A percentile compares a stretch with the other conserved stretches of the same genome.
phyloP scores from a whole-genome alignment of 2,329 filamentous ascomycete genomes.

The Ustulina deusta region DNA sequence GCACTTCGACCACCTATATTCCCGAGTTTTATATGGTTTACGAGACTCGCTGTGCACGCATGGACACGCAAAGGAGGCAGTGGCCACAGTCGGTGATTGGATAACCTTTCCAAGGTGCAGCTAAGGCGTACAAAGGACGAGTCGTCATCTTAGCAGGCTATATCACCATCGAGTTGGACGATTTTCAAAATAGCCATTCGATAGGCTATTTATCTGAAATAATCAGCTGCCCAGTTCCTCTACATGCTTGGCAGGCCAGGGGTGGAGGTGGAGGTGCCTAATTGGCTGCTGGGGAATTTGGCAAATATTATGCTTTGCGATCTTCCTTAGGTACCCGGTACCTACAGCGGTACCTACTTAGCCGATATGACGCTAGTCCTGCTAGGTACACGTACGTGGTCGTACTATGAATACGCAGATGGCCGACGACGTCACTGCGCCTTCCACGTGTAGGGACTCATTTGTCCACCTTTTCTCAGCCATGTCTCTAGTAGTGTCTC shows the following conservation, averaged over 20 bases:
- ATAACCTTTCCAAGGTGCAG: not conserved
- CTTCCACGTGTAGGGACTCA: constrained; percentile 21
- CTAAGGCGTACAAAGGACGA: not conserved
- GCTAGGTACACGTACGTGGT: not conserved
- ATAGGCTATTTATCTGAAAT: too few relatives aligned
- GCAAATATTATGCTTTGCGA: not conserved
- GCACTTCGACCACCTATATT: too few relatives aligned
- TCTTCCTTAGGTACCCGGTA: not conserved
- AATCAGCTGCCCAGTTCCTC: too few relatives aligned
- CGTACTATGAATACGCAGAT: constrained; percentile 22
- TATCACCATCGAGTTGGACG: not conserved
- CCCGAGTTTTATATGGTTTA: too few relatives aligned
- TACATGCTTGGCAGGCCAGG: too few relatives aligned
- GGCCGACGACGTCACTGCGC: constrained; percentile 33
- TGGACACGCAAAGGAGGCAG: too few relatives aligned
- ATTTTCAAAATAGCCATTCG: not conserved
- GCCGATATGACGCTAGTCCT: not conserved
- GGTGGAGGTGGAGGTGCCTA: constrained; percentile 1
- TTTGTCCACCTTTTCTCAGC: constrained; percentile 21
- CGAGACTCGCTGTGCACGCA: too few relatives aligned
- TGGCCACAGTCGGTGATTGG: too few relatives aligned
- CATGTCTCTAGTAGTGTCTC: constrained; percentile 14
- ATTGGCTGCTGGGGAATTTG: not conserved
- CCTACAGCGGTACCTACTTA: constrained; percentile 5
- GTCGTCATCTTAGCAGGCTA: not conserved